Percentiles rank a stretch among this genome's conserved stretches.
Evolutionary conservation across 2,329 filamentous ascomycete genomes (phyloP).

Genomic region (Cordyceps tenuipes): DNA sequence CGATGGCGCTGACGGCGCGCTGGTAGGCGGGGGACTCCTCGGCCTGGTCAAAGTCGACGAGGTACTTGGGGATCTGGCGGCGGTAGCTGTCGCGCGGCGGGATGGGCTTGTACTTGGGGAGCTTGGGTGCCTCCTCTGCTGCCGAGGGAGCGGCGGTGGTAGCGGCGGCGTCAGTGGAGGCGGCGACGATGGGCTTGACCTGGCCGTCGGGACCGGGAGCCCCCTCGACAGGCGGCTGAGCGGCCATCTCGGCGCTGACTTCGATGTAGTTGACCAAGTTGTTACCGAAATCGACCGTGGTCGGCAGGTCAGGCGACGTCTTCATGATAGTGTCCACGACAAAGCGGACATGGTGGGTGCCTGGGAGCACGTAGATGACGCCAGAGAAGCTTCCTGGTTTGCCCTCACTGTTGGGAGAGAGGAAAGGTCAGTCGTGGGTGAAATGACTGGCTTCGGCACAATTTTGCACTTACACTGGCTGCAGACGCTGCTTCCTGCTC

Average conservation of each 20-base stretch:
- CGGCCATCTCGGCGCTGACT: conserved; percentile 67
- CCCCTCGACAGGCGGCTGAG: conserved; percentile 24
- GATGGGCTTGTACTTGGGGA: conserved; percentile 40
- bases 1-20: conserved; percentile 64
- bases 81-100: conserved; percentile 56
- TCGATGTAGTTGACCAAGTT: conserved; percentile 98
- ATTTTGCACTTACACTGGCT: conserved; percentile 62
- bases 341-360: conserved; percentile 95
- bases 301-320: conserved; percentile 78
- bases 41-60: conserved; percentile 76
- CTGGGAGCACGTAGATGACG: conserved; percentile 75
- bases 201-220: conserved; percentile 23
- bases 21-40: conserved; percentile 71
- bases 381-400: conserved; percentile 62
- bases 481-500: conserved; percentile 86
- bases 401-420: conserved; percentile 34
- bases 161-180: conserved; percentile 19
- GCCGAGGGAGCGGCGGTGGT: conserved; percentile 15
- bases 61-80: conserved; percentile 69
- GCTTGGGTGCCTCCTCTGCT: conserved; percentile 35
- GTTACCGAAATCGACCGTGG: conserved; percentile 95
- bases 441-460: conserved; percentile 5
- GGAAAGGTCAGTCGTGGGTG: conserved; percentile 14
- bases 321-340: conserved; percentile 91
- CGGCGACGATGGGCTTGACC: conserved; percentile 21